Evolutionary conservation across 371 early-diverging fungal species (phyloP), one percentile per base, ranked within the genome.

Genomic region (Quaeritorhiza haematococci): DNA sequence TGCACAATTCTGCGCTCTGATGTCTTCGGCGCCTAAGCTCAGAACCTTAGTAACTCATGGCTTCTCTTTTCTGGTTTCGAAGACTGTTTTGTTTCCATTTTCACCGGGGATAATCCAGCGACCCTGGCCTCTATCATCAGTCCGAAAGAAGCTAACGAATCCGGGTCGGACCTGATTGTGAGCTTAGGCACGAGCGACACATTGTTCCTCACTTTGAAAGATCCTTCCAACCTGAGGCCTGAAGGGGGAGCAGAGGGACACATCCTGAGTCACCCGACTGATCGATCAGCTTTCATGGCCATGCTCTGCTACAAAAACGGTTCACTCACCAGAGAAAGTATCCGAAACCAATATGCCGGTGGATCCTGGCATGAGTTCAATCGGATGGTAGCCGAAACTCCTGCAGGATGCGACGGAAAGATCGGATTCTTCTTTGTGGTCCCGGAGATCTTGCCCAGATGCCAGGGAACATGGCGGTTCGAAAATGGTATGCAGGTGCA

Each of bases 251-350:
- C 68, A 0, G 75, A 81, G 32, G 72, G 84, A 1, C 87, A 88
- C 57, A 71, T 88, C 2, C 70, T 90, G 68, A 78, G 79, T 21
- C 91, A 92, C 56, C 92, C 92, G 1, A 78, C 82, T 1, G 79
- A 77, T 24, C 61, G 71, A 1, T 56, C 67, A 6, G 76, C 75
- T 10, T 90, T 75, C 58, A 79, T 90, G 67, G 86, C 84, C 33
- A 83, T 92, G 81, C 70, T 91, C 7, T 86, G 87, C 58, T 89
- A 87, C 71, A 90, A 88, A 71, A 92, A 92, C 59, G 92, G 92
- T 0, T 87, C 88, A 3, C 62, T 92, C 13, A 84, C 89, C 0
- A 71, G 92, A 10, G 86, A 90, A 58, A 67, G 72, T 30, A 73
- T 91, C 26, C 79, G 88, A n/a, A 79, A 86, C 53, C 56, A 48